phyloP scores from a whole-genome alignment of 2,329 filamentous ascomycete species.

The Plectosphaerella cucumerina region DNA sequence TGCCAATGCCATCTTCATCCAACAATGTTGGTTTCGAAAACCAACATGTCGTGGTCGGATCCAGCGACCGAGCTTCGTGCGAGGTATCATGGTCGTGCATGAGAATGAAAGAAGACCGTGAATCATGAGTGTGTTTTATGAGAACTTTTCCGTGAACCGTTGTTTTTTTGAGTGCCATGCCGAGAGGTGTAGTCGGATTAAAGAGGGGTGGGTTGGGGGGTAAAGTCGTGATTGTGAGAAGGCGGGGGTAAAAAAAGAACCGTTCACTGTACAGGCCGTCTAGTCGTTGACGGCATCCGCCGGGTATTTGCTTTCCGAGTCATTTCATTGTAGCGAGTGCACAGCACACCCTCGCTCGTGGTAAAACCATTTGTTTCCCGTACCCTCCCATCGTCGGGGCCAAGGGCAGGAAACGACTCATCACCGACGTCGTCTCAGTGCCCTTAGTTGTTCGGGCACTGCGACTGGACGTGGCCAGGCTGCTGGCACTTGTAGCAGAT shows the following conservation, averaged over 20 bases:
- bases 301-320: constrained; percentile 1
- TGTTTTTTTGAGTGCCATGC: constrained; percentile 9
- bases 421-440: constrained; percentile 9
- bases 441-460: constrained; percentile 77
- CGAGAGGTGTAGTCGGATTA: background rate
- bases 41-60: background rate
- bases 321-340: constrained; percentile 1
- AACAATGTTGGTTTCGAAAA: background rate
- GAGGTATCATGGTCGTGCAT: background rate
- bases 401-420: constrained; percentile 8
- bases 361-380: background rate
- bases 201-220: no score
- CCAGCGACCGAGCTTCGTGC: background rate
- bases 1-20: background rate
- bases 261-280: constrained; percentile 3
- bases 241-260: background rate
- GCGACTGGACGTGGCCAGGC: constrained; percentile 84
- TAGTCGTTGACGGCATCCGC: background rate
- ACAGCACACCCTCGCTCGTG: background rate
- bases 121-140: constrained; percentile 10
- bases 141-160: background rate
- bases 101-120: background rate
- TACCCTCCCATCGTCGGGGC: background rate
- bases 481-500: constrained; percentile 97
- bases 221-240: background rate